phyloP scores from a whole-genome alignment of 768 basidiomycete species.

The Boletus insuetus region DNA sequence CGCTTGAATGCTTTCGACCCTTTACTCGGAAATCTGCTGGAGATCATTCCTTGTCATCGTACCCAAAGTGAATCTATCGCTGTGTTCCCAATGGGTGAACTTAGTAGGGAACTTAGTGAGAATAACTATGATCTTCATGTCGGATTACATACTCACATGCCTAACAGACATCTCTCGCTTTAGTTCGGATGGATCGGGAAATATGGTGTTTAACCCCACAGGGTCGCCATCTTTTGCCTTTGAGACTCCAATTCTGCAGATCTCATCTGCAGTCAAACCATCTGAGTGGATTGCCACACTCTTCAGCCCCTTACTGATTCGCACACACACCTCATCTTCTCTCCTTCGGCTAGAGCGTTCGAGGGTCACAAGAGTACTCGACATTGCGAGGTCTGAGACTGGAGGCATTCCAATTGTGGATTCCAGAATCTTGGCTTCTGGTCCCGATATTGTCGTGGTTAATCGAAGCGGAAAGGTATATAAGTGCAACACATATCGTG shows the following conservation, averaged over 20 bases:
- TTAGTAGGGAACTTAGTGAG: constrained; percentile 60
- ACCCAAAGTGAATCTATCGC: constrained; percentile 33
- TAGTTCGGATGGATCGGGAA: constrained; percentile 22
- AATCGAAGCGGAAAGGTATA: constrained; percentile 55
- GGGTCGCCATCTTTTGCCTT: constrained; percentile 46
- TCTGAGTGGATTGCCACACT: constrained; percentile 11
- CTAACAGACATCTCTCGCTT: constrained; percentile 48
- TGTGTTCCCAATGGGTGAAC: constrained; percentile 65
- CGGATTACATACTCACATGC: constrained; percentile 3
- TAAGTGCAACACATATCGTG: constrained; percentile 38
- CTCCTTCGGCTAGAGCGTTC: constrained; percentile 33
- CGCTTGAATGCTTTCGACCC: constrained; percentile 53
- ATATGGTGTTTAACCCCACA: constrained; percentile 32
- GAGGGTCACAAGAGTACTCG: constrained; percentile 33
- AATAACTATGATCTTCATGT: neutral
- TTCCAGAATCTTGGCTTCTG: constrained; percentile 37
- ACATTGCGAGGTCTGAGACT: constrained; percentile 39
- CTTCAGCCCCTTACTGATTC: constrained; percentile 34
- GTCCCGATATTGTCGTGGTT: constrained; percentile 40
- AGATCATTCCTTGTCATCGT: constrained; percentile 33
- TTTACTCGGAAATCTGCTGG: constrained; percentile 52
- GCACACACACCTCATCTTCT: constrained; percentile 46
- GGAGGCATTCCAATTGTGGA: constrained; percentile 46
- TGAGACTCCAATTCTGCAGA: constrained; percentile 67
- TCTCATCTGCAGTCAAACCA: constrained; percentile 37